Conservation (phyloP, 1,284 basidiomycete genomes). For the Austroboletus niveus region DNA sequence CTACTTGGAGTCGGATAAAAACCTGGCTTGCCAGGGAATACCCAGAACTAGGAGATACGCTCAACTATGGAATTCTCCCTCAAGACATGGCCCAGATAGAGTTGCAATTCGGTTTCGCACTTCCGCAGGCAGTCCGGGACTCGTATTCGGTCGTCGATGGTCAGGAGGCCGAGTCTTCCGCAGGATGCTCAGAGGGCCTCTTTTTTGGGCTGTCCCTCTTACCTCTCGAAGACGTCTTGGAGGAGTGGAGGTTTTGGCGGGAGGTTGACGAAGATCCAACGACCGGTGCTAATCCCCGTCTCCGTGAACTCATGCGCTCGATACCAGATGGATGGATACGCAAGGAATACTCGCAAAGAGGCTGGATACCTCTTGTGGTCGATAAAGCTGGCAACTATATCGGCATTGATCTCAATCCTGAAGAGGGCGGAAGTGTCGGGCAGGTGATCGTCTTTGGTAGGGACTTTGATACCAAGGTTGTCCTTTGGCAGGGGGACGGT, state of each 20-base stretch:
- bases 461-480: conserved; percentile 98
- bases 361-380: conserved; percentile 93
- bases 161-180: conserved; percentile 83
- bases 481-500: conserved; percentile 90
- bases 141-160: conserved; percentile 83
- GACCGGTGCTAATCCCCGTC: conserved; percentile 71
- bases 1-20: conserved; percentile 80
- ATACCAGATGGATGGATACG: conserved; percentile 93
- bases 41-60: conserved; percentile 87
- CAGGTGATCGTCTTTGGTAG: conserved; percentile 98
- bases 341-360: conserved; percentile 86
- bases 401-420: conserved; percentile 92
- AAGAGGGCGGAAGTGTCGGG: conserved; percentile 70
- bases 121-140: conserved; percentile 79
- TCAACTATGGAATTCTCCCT: conserved; percentile 82
- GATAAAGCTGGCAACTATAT: conserved; percentile 97
- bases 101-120: conserved; percentile 75
- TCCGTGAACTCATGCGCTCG: conserved; percentile 81
- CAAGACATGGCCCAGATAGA: conserved; percentile 77
- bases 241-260: conserved; percentile 94
- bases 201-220: conserved; percentile 86
- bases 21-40: conserved; percentile 77
- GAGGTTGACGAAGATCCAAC: conserved; percentile 83
- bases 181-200: conserved; percentile 82
- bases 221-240: conserved; percentile 85